phyloP scores from a whole-genome alignment of 495 filamentous ascomycete genomes.

The Aspergillus incahuasiensis region DNA sequence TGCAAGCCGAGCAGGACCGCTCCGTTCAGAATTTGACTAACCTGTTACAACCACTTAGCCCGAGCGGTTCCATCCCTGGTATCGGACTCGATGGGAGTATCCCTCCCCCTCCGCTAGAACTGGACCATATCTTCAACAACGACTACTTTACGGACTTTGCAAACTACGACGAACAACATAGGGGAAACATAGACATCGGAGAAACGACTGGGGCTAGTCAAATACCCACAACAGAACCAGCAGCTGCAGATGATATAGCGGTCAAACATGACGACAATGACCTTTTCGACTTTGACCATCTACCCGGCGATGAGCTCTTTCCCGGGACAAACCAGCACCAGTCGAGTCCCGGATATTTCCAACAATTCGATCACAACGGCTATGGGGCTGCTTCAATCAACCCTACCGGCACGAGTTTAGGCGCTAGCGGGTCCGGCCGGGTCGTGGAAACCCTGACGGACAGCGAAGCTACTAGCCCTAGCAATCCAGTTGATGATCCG shows the following conservation, averaged over 20 bases:
- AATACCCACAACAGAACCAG: constrained; percentile 10
- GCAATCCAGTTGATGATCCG: constrained; percentile 31
- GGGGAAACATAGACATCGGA: constrained; percentile 23
- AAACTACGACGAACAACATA: constrained; percentile 27
- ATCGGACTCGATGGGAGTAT: constrained; percentile 45
- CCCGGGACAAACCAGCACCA: constrained; percentile 24
- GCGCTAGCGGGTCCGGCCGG: constrained; percentile 22
- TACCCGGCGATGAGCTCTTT: constrained; percentile 39
- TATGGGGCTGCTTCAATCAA: constrained; percentile 20
- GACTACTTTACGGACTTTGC: constrained; percentile 54
- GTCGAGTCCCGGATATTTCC: constrained; percentile 25
- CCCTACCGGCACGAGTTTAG: neutral
- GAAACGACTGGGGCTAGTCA: constrained; percentile 15
- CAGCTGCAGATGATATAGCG: constrained; percentile 17
- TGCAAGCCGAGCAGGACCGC: constrained; percentile 67
- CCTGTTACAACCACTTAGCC: constrained; percentile 70
- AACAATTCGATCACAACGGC: constrained; percentile 28
- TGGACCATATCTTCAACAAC: constrained; percentile 66
- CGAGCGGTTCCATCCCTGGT: constrained; percentile 75
- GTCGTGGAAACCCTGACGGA: constrained; percentile 44
- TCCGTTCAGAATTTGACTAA: constrained; percentile 67
- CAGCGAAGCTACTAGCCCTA: constrained; percentile 45
- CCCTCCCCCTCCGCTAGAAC: constrained; percentile 48
- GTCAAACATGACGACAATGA: constrained; percentile 29
- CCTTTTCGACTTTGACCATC: constrained; percentile 41